Base-by-base conservation (phyloP, 768 basidiomycete species). In the Lactarius quietus region DNA sequence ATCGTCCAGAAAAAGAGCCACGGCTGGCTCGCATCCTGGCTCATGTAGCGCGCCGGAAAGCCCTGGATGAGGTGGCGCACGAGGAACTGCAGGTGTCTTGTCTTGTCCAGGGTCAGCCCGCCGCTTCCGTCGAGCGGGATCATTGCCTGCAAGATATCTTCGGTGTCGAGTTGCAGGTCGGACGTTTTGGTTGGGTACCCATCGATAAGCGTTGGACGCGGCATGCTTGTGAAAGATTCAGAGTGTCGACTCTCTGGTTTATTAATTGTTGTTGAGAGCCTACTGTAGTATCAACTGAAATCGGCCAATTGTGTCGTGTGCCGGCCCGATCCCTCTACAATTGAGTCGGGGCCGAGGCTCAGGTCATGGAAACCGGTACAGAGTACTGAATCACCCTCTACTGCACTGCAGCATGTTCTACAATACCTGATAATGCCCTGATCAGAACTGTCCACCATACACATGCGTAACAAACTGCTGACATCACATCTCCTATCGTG, bases 1-100 rank as follows among this genome's bases (percentile, higher is more conserved):
- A 95, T 73, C 0, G 87, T 88, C 95, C 97, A 98, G 77, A 92
- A 98, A 65, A 98, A 74, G 33, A 98, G 78, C 97, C 97, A 98
- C 0, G 97, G 91, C 71, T 96, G 89, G 69, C 92, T 95, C 0
- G 96, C 95, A 73, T 98, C 97, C 71, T 98, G 90, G 54, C 86
- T 87, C 23, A 80, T 82, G 73, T 93, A 98, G 62, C 87, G 81
- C 14, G 81, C 78, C 0, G 95, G 93, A 52, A 98, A 90, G 2
- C 92, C 87, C 72, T 93, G 90, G 9, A 87, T 72, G 60, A 93
- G 81, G 67, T 88, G 84, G 29, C 87, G 81, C 1, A 86, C 80
- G 28, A 96, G 83, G 72, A 85, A 96, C 66, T 89, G 84, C 69
- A 94, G 78, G 73, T 97, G 95, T 2, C 79, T 74, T 51, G 83